A percentile compares a stretch with the other conserved stretches of the same genome.
phyloP scores from a whole-genome alignment of 2,329 filamentous ascomycete species.

The Fusarium pilosicola region DNA sequence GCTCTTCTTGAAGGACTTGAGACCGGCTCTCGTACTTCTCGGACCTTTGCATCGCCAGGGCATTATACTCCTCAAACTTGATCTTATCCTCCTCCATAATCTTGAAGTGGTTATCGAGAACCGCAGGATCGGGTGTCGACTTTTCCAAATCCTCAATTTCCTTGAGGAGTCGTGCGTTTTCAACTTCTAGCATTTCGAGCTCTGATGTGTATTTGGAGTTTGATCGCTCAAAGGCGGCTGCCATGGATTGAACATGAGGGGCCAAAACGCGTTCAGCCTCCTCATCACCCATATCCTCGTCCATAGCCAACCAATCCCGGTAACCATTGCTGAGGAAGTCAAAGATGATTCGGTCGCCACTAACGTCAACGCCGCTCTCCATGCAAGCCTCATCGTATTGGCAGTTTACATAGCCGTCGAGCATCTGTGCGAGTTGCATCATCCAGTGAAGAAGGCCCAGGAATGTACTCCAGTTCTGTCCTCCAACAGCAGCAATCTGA shows the following conservation, averaged over 20 bases:
- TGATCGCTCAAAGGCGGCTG: conserved; percentile 82
- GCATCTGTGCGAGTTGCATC: conserved; percentile 96
- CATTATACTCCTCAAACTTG: conserved; percentile 97
- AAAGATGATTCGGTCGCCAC: conserved; percentile 92
- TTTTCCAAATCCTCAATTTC: conserved; percentile 93
- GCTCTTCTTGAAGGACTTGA: conserved; percentile 84
- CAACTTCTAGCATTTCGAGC: conserved; percentile 84
- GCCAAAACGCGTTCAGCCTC: conserved; percentile 80
- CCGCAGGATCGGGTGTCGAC: conserved; percentile 81
- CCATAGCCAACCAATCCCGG: conserved; percentile 91
- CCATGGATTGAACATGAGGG: conserved; percentile 90
- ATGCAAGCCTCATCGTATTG: conserved; percentile 91
- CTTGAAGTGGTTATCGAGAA: conserved; percentile 88
- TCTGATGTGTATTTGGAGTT: conserved; percentile 89
- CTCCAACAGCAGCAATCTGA: conserved; percentile 92
- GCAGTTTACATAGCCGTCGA: conserved; percentile 81
- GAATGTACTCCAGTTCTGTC: conserved; percentile 97
- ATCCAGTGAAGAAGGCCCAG: conserved; percentile 96
- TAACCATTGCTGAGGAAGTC: conserved; percentile 91
- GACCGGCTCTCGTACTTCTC: conserved; percentile 88
- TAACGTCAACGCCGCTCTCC: conserved; percentile 88
- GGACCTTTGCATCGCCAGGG: conserved; percentile 81
- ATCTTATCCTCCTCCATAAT: conserved; percentile 93
- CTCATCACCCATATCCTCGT: conserved; percentile 88
- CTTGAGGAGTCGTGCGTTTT: conserved; percentile 81